A percentile compares a stretch with the other conserved stretches of the same genome.
Evolutionary conservation across 768 basidiomycete species (phyloP).

Genomic region (Exidia glandulosa): DNA sequence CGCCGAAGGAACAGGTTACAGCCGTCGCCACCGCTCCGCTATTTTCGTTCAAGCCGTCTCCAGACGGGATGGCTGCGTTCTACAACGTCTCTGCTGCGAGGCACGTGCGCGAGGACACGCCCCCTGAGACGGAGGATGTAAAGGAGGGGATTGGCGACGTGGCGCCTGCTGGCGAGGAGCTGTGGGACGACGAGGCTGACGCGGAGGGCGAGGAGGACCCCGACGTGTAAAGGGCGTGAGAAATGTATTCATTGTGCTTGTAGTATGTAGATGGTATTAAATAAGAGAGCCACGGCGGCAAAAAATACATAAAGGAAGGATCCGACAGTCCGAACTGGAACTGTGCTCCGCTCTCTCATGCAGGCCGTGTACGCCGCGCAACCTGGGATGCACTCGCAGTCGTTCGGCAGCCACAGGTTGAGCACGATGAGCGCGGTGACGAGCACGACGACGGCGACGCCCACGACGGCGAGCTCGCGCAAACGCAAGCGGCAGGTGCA

Average conservation of each 20-base stretch:
- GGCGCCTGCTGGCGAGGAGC: conserved; percentile 2
- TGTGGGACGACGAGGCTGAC: conserved; percentile 13
- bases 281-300: neutral
- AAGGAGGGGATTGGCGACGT: neutral
- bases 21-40: neutral
- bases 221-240: neutral
- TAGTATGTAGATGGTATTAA: neutral
- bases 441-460: conserved; percentile 24
- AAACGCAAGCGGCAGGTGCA: conserved; percentile 78
- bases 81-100: neutral
- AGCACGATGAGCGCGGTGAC: neutral
- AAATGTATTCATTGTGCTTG: neutral
- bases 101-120: neutral
- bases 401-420: neutral
- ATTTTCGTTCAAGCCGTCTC: neutral
- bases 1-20: neutral
- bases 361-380: neutral
- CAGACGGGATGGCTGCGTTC: neutral
- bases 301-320: neutral
- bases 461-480: conserved; percentile 60
- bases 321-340: neutral
- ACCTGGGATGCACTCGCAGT: neutral
- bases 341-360: neutral
- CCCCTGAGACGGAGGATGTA: neutral
- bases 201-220: conserved; percentile 16